Conservation (phyloP, 306 rosid genomes). For the Dryas drummondii region DNA sequence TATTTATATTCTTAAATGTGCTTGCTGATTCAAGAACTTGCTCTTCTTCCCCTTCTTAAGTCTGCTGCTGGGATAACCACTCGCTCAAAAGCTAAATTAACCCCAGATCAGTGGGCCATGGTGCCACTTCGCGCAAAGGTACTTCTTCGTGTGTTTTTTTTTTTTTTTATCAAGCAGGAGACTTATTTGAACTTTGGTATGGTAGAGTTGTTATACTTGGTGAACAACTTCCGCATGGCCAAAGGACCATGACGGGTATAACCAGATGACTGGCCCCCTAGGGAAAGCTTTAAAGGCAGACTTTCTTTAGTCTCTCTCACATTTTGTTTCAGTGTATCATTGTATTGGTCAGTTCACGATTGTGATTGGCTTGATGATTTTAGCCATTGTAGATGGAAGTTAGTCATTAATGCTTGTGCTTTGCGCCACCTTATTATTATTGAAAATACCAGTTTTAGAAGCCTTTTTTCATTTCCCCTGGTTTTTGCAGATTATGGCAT, state of each 20-base stretch:
- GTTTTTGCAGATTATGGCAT: conserved; percentile 70
- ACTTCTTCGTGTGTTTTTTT: background rate
- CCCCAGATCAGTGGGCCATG: conserved; percentile 88
- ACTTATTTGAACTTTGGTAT: background rate
- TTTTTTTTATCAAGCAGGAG: conserved; percentile 5
- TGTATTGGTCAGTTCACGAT: background rate
- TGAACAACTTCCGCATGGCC: background rate
- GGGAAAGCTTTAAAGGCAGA: background rate
- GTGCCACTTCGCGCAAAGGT: conserved; percentile 89
- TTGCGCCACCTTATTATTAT: background rate
- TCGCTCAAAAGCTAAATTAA: conserved; percentile 80
- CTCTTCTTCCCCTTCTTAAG: conserved; percentile 39
- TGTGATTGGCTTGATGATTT: background rate
- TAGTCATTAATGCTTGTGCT: background rate
- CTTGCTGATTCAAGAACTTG: conserved; percentile 28
- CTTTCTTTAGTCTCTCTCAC: background rate
- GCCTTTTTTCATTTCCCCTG: background rate
- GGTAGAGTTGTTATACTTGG: background rate
- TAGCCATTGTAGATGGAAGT: background rate
- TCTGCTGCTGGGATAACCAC: conserved; percentile 74
- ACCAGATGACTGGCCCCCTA: background rate
- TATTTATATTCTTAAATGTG: conserved; percentile 14
- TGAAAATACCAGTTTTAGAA: background rate
- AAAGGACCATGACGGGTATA: background rate
- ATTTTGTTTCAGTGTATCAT: background rate